Evolutionary conservation across 1,284 basidiomycete species (phyloP), one percentile per base, ranked within the genome.

Genomic region (Ceratobasidium sp.): DNA sequence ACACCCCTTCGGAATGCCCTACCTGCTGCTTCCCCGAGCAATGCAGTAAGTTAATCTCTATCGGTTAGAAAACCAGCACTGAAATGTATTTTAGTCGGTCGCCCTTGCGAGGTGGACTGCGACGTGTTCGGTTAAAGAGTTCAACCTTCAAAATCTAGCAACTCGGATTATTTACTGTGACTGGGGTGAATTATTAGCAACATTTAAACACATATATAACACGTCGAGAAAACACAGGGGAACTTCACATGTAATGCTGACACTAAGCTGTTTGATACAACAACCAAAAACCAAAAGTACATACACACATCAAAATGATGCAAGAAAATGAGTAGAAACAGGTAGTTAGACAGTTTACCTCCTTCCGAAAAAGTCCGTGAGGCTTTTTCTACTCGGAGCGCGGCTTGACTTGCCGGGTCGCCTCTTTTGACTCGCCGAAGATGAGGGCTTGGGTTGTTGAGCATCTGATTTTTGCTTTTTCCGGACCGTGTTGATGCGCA

Each of bases 21-120:
- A 45, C 10, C 8, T 69, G 67, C 34, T 69, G 67, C 34, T 69
- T 57, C 67, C 67, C 67, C 20, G 67, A 69, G 35, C 67, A 69
- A 45, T 69, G 67, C 54, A 56, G 67, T 69, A 57, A 29, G 67
- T 45, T 6, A 7, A 12, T 47, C 8, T 8, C 38, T 17, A 40
- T 8, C 38, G 10, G 8, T 47, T 20, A 6, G 10, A 8, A 6
- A 22, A 22, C 7, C 22, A 47, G 22, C 7, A 47, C 10, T 20
- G 10, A 6, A 47, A 12, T n/a, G n/a, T n/a, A n/a, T n/a, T n/a
- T 47, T 20, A 47, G 45, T 47, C 45, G 45, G 45, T 7, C 8
- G n/a, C 7, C 45, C 45, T 12, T 47, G 45, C n/a, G 45, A 47
- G 45, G 45, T 47, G 10, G 45, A 47, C n/a, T 47, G 45, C 20